These are phyloP conservation scores for Tetracladium marchalianum DNA, from an alignment of 495 filamentous ascomycete genomes.

Conservation along the genomic window DNA sequence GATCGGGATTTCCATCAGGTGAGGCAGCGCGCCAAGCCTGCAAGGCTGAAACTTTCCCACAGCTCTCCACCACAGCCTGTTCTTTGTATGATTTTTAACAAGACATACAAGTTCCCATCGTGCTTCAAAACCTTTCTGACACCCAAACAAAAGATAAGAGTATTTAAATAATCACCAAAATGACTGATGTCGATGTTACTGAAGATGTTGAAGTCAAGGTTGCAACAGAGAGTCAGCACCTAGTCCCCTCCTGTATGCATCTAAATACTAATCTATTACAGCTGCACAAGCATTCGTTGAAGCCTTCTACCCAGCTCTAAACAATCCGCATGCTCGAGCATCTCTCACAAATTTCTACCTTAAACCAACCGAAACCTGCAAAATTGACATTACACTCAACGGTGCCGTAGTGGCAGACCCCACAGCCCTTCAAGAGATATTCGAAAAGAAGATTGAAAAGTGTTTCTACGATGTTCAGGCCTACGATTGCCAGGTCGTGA, in stretches of 20 bases:
- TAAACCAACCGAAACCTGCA: conserved; percentile 7
- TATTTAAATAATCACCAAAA: too few relatives aligned
- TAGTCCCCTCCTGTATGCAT: not conserved
- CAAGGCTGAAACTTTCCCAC: too few relatives aligned
- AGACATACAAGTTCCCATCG: too few relatives aligned
- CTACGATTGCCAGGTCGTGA: conserved; percentile 66
- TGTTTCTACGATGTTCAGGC: conserved; percentile 47
- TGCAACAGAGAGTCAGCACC: conserved; percentile 10
- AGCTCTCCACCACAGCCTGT: too few relatives aligned
- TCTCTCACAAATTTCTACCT: conserved; percentile 16
- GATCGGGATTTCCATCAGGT: too few relatives aligned
- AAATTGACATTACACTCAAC: conserved; percentile 19
- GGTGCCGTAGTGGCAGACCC: conserved; percentile 14
- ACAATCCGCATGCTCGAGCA: conserved; percentile 2
- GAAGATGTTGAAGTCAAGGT: conserved; percentile 17
- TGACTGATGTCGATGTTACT: not conserved
- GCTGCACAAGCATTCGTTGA: conserved; percentile 20
- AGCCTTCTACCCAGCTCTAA: conserved; percentile 15
- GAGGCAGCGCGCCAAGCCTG: too few relatives aligned
- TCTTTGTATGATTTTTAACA: too few relatives aligned
- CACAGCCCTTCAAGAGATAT: conserved; percentile 12
- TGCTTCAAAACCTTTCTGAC: too few relatives aligned
- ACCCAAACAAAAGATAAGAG: too few relatives aligned
- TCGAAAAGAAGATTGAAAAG: conserved; percentile 12
- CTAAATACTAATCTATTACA: conserved; percentile 4